Evolutionary conservation across 805 yeast genomes (phyloP), one percentile per base, ranked within the genome.

Genomic region (Metschnikowia lochheadii): DNA sequence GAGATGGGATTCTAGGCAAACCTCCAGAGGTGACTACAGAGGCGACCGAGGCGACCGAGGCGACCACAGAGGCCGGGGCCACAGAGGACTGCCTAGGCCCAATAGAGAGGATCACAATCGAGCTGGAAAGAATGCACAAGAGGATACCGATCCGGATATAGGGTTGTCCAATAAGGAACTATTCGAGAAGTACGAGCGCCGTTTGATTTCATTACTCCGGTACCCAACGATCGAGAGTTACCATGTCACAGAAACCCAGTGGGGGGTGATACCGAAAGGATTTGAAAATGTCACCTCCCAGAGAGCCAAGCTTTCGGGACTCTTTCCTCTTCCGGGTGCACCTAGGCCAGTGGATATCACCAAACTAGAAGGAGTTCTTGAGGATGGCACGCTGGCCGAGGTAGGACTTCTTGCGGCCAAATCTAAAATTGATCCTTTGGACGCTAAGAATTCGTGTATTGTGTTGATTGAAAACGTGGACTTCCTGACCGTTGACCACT

Each of bases 261-360:
- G 96, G 96, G 94, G 88, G 46, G 69, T 79, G 21, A 75, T 77
- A 33, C 90, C 96, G 0, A 73, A 74, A 53, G 92, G 89, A 0
- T 85, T 85, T 62, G 94, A 87, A 60, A 78, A 79, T 6, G 82
- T 86, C 1, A 78, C 87, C 1, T 86, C 94, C 0, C 87, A 83
- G 53, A 73, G 85, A 52, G 96, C 94, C 5, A 89, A 89, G 59
- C 68, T 86, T 15, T 79, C 89, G 1, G 96, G 96, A 0, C 65
- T 87, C 2, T 89, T 89, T 59, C 89, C 91, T 2, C 70, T 80
- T 15, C 92, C 94, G 1, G 57, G 58, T 8, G 43, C 58, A 2
- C 82, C 82, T 0, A 59, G 76, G 53, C 76, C 76, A 7, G 74
- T 72, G 46, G 64, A 72, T 37, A 65, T 72, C 20, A 70, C 76